phyloP scores from a whole-genome alignment of 371 early-diverging fungal species.

The Basidiobolus meristosporus region DNA sequence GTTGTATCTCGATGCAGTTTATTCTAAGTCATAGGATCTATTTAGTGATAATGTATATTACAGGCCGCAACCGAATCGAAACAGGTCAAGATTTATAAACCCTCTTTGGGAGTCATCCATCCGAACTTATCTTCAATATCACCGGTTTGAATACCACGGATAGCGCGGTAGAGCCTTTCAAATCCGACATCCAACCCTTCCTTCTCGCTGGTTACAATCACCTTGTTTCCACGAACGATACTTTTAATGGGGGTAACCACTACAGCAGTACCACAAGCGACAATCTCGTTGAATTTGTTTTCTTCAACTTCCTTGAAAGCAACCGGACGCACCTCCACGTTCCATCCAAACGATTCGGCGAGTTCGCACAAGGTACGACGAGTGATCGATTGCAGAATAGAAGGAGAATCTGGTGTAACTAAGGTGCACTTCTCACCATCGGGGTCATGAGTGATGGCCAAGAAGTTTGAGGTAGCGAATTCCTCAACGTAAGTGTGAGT shows the following conservation, averaged over 20 bases:
- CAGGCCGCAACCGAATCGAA: no score
- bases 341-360: slow-evolving; percentile 44
- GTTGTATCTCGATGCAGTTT: no score
- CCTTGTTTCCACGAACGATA: slow-evolving; percentile 23
- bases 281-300: slow-evolving; percentile 44
- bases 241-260: slow-evolving; percentile 55
- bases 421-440: slow-evolving; percentile 27
- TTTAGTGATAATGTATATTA: no score
- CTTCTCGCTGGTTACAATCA: no score
- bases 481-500: slow-evolving; percentile 50
- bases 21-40: no score
- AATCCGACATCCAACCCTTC: no score
- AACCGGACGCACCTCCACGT: slow-evolving; percentile 31
- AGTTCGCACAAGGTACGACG: slow-evolving; percentile 44
- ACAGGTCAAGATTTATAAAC: no score
- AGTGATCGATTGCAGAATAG: slow-evolving; percentile 52
- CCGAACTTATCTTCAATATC: no score
- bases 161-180: no score
- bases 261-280: slow-evolving; percentile 65
- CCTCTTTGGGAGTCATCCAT: no score
- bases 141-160: no score
- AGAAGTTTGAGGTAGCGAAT: slow-evolving; percentile 67
- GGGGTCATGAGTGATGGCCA: slow-evolving; percentile 32
- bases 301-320: slow-evolving; percentile 30
- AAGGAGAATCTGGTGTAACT: slow-evolving; percentile 44